Percentiles rank a stretch among this genome's conserved stretches.
Evolutionary conservation across 2,329 filamentous ascomycete species (phyloP).

Genomic region (Ascocoryne sarcoides): DNA sequence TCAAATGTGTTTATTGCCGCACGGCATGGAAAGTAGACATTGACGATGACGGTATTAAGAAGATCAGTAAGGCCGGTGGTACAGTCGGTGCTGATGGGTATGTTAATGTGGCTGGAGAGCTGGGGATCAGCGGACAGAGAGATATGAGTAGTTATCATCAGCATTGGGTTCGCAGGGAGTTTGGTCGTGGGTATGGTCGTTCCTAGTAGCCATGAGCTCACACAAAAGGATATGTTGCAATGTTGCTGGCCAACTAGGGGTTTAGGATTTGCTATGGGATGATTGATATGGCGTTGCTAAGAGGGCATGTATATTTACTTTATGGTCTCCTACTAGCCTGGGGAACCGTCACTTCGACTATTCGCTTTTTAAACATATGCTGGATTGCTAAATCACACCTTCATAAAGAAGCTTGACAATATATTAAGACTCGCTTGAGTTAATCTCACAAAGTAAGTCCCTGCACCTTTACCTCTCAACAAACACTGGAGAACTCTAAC

Average conservation of each 20-base stretch:
- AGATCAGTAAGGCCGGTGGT: slow-evolving; percentile 34
- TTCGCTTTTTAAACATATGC: too few relatives aligned
- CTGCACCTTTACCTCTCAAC: too few relatives aligned
- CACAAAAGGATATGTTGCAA: neutral
- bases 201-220: too few relatives aligned
- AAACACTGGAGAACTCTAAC: too few relatives aligned
- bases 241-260: too few relatives aligned
- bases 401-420: too few relatives aligned
- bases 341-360: too few relatives aligned
- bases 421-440: too few relatives aligned
- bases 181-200: slow-evolving; percentile 4
- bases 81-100: slow-evolving; percentile 44
- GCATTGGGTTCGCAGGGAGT: slow-evolving; percentile 14
- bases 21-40: slow-evolving; percentile 40
- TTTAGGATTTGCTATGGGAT: neutral
- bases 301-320: too few relatives aligned
- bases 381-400: too few relatives aligned
- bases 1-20: slow-evolving; percentile 55
- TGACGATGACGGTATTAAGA: slow-evolving; percentile 34
- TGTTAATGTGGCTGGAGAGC: slow-evolving; percentile 50
- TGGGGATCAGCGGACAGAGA: slow-evolving; percentile 46
- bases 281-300: neutral
- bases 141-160: slow-evolving; percentile 33
- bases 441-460: too few relatives aligned
- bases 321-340: too few relatives aligned